phyloP scores from a whole-genome alignment of 768 basidiomycete species.

The Mycena rebaudengoi region DNA sequence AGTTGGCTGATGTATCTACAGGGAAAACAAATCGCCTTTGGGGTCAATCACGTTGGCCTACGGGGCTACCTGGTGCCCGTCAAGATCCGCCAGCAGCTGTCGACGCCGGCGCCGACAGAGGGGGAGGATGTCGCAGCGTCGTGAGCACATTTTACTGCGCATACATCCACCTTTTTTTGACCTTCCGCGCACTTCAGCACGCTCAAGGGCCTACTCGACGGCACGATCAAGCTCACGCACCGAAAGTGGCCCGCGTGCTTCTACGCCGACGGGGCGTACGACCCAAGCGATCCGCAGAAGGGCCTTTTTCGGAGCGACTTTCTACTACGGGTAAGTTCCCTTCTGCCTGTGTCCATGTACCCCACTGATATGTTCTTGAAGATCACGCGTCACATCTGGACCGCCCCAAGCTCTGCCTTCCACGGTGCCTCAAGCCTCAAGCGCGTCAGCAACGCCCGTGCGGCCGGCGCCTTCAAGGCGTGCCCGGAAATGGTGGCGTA shows the following conservation, averaged over 20 bases:
- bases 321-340: background rate
- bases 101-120: too few relatives aligned
- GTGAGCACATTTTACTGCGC: too few relatives aligned
- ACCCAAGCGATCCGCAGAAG: background rate
- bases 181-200: background rate
- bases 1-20: too few relatives aligned
- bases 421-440: background rate
- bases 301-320: background rate
- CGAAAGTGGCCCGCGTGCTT: background rate
- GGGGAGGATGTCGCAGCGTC: too few relatives aligned
- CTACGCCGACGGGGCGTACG: background rate
- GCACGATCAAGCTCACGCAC: background rate
- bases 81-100: too few relatives aligned
- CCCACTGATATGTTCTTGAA: background rate
- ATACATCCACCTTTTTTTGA: too few relatives aligned
- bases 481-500: background rate
- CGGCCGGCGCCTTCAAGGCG: background rate
- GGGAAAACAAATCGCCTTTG: too few relatives aligned
- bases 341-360: too few relatives aligned
- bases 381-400: background rate
- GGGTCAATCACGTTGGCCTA: too few relatives aligned
- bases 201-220: background rate
- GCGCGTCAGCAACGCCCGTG: background rate
- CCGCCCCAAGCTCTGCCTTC: background rate
- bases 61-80: too few relatives aligned